Conservation (phyloP, 1,139 yeast species). For the Hansenula lynferdii region DNA sequence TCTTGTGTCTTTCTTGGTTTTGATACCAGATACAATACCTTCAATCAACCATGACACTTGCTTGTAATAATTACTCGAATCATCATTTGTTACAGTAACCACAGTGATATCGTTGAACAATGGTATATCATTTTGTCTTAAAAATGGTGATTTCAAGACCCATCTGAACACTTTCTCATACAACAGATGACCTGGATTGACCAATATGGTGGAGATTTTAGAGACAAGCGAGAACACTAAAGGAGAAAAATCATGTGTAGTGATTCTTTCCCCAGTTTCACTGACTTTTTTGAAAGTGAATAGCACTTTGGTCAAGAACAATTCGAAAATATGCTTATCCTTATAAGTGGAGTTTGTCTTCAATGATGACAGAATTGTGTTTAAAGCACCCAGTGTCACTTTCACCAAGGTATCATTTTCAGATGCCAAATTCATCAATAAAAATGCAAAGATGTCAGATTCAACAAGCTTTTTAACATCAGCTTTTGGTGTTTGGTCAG, state of each 20-base stretch:
- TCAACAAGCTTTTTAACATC: conserved; percentile 58
- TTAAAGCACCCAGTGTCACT: conserved; percentile 39
- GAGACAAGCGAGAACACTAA: conserved; percentile 44
- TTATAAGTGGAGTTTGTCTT: conserved; percentile 38
- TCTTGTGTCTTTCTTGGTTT: conserved; percentile 44
- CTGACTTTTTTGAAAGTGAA: conserved; percentile 35
- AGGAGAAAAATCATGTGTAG: conserved; percentile 27
- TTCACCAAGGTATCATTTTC: conserved; percentile 46
- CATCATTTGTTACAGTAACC: conserved; percentile 29
- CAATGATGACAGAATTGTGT: conserved; percentile 36
- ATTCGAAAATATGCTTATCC: conserved; percentile 52
- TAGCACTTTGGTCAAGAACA: conserved; percentile 58
- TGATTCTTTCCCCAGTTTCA: conserved; percentile 14
- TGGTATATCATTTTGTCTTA: conserved; percentile 61
- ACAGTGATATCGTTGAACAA: conserved; percentile 45
- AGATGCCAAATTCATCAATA: conserved; percentile 49
- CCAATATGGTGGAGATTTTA: conserved; percentile 49
- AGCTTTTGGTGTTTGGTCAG: conserved; percentile 29
- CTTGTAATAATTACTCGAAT: conserved; percentile 49
- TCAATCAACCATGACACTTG: conserved; percentile 67
- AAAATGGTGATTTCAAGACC: conserved; percentile 40
- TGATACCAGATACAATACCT: conserved; percentile 40
- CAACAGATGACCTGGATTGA: conserved; percentile 66
- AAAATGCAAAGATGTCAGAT: conserved; percentile 50
- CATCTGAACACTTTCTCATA: conserved; percentile 66